These are phyloP conservation scores for Auriscalpium vulgare DNA, from an alignment of 768 basidiomycete species.

Conservation along the genomic window DNA sequence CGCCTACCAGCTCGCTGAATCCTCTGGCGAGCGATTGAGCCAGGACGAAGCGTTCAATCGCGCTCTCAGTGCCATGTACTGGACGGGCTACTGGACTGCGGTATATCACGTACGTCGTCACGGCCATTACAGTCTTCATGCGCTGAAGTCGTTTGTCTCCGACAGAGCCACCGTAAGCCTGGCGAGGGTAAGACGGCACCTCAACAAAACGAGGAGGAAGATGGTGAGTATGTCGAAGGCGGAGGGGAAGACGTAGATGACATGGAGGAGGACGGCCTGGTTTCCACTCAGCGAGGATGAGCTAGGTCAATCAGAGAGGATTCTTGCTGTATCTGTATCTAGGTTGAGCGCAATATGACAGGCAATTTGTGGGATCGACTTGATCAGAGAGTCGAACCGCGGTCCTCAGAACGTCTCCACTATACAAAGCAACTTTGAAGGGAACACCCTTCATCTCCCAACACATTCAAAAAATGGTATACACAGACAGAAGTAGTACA, in stretches of 20 bases:
- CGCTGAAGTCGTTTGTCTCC: not conserved
- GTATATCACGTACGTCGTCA: conserved; percentile 60
- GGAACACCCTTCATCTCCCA: not conserved
- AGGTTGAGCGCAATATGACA: too few relatives aligned
- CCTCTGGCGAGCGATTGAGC: conserved; percentile 34
- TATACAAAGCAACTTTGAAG: not conserved
- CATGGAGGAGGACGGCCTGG: conserved; percentile 10
- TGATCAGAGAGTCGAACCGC: too few relatives aligned
- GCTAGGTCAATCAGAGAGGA: too few relatives aligned
- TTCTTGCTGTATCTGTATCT: too few relatives aligned
- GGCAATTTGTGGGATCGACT: too few relatives aligned
- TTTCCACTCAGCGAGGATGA: conserved; percentile 18
- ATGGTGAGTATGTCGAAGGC: conserved; percentile 9
- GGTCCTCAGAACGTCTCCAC: not conserved
- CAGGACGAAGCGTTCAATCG: conserved; percentile 73
- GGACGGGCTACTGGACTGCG: conserved; percentile 84
- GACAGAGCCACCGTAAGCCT: conserved; percentile 1
- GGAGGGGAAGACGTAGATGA: conserved; percentile 7
- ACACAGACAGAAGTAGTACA: not conserved
- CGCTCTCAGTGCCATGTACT: conserved; percentile 76
- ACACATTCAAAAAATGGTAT: not conserved
- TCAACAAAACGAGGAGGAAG: conserved; percentile 5
- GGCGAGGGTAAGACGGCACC: not conserved
- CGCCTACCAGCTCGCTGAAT: conserved; percentile 13
- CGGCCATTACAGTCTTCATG: not conserved